These are phyloP conservation scores for Pleoardoris graminearum DNA, from an alignment of 2,329 filamentous ascomycete genomes.

Conservation along the genomic window DNA sequence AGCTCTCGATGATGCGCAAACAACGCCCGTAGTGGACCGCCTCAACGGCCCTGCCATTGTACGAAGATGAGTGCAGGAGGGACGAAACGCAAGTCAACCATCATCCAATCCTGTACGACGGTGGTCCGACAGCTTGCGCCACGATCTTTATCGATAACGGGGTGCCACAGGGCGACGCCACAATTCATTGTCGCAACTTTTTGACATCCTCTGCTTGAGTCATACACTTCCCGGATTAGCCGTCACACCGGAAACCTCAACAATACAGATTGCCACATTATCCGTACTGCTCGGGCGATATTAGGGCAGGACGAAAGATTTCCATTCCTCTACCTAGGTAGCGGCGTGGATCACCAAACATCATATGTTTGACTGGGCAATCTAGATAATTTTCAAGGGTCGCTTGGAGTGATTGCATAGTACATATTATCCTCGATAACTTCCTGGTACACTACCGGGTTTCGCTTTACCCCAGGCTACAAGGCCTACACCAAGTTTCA, in stretches of 20 bases:
- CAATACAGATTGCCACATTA: background rate
- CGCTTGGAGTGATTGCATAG: too few species aligned
- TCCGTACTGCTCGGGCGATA: background rate
- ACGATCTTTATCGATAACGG: conserved; percentile 25
- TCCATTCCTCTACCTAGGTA: too few species aligned
- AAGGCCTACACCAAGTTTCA: background rate
- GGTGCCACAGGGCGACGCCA: background rate
- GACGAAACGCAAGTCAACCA: background rate
- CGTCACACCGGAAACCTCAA: background rate
- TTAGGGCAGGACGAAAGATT: too few species aligned
- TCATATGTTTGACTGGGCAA: too few species aligned
- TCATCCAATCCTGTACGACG: conserved; percentile 10
- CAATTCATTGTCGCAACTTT: background rate
- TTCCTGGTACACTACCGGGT: too few species aligned
- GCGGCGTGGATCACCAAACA: too few species aligned
- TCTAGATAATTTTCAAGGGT: too few species aligned
- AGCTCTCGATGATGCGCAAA: conserved; percentile 6
- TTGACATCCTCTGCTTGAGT: background rate
- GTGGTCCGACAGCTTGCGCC: conserved; percentile 15
- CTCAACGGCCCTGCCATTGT: conserved; percentile 22
- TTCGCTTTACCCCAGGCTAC: background rate
- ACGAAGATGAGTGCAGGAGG: background rate
- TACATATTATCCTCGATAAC: too few species aligned
- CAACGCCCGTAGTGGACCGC: conserved; percentile 6
- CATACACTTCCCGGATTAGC: background rate